Evolutionary conservation across 108 stramenopile species (phyloP).

Genomic region (Mediolabrus comicus): DNA sequence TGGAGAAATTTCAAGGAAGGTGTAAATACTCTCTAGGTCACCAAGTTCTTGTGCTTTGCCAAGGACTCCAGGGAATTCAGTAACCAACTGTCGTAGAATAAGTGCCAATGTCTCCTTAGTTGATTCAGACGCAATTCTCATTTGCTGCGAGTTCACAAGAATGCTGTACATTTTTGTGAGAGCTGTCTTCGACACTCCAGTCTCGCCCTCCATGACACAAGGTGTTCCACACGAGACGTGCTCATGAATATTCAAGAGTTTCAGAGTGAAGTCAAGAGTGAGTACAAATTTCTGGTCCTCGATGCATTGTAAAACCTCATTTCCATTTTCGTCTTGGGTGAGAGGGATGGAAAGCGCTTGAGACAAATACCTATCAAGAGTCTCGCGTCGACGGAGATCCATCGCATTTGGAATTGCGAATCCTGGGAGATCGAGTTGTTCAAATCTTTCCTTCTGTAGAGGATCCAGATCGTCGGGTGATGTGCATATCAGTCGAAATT

Average conservation of each 20-base stretch:
- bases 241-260: constrained; percentile 28
- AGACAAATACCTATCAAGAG: constrained; percentile 29
- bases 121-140: constrained; percentile 1
- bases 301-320: constrained; percentile 8
- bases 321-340: not conserved
- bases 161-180: constrained; percentile 39
- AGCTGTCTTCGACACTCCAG: constrained; percentile 39
- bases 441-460: constrained; percentile 11
- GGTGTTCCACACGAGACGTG: constrained; percentile 29
- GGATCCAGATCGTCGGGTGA: constrained; percentile 15
- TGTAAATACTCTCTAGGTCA: not conserved
- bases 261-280: constrained; percentile 32
- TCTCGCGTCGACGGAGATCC: constrained; percentile 22
- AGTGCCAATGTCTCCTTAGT: not conserved
- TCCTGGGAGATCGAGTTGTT: constrained; percentile 23
- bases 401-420: constrained; percentile 15
- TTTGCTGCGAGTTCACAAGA: constrained; percentile 23
- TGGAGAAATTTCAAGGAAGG: constrained; percentile 15
- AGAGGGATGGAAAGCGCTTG: constrained; percentile 29
- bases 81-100: not conserved
- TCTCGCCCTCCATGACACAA: constrained; percentile 34
- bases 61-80: not conserved
- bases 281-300: constrained; percentile 32
- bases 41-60: not conserved
- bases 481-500: constrained; percentile 28